Evolutionary conservation across 176 grass and related monocot genomes (phyloP), one percentile per base, ranked within the genome.

Genomic region (Rhynchospora pubera): DNA sequence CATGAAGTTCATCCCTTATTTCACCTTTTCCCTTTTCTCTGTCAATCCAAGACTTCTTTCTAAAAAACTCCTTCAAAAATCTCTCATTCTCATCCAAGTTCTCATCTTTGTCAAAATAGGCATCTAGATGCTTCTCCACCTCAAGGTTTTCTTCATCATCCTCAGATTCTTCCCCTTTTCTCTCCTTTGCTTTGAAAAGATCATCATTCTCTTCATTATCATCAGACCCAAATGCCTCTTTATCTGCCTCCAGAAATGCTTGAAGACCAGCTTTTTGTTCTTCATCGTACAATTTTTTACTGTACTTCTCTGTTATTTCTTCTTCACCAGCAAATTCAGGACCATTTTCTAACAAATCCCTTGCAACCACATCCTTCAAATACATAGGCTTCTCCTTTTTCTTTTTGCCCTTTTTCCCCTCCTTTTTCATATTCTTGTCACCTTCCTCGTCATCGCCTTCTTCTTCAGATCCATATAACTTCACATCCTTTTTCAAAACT

Each of bases 361-460:
- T 89, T 22, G 96, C 96, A 47, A 89, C 92, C 1, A 95, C 86
- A 19, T 99, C 96, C 82, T 99, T 99, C n/a, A 99, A 87, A 78
- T 97, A 97, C 62, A 93, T 14, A 8, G 91, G 91, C 16, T 80
- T 84, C 87, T 93, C 91, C 70, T 93, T 99, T 87, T 90, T 95
- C 78, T 85, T 85, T 72, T 86, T 84, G 5, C 56, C 84, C 63
- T 86, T 75, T 10, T 39, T 68, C 4, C 65, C 61, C 67, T 60
- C 50, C 72, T 34, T 77, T 56, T 55, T 77, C 82, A 1, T 57
- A 56, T 60, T 39, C 73, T 77, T 81, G 57, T 90, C 67, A 39
- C 72, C 67, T 52, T 62, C 80, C n/a, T 82, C 77, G 0, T 81
- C 80, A 19, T 64, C 85, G 3, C 19, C 83, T 57, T 89, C 89